Evolutionary conservation across 495 filamentous ascomycete species (phyloP).

Genomic region (Penicillium soppii): DNA sequence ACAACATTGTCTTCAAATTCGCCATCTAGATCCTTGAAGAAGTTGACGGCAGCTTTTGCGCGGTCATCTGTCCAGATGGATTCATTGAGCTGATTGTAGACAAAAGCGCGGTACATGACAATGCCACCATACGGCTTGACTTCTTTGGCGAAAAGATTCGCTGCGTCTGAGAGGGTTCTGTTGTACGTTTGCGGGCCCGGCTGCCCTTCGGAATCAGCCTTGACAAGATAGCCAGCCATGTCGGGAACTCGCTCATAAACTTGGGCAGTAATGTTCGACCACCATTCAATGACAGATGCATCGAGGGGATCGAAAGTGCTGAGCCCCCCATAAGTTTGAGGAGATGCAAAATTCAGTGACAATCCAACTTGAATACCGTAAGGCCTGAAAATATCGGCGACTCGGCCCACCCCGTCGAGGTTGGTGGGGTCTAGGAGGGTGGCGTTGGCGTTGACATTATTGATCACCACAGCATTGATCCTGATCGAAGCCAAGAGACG

Average conservation of each 20-base stretch:
- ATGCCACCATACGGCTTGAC: constrained; percentile 62
- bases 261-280: constrained; percentile 55
- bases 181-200: constrained; percentile 69
- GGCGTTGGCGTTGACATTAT: constrained; percentile 72
- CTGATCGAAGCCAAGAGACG: constrained; percentile 66
- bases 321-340: constrained; percentile 54
- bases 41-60: constrained; percentile 67
- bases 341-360: constrained; percentile 67
- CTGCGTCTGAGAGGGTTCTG: constrained; percentile 66
- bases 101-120: constrained; percentile 72
- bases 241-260: constrained; percentile 64
- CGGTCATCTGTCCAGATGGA: constrained; percentile 64
- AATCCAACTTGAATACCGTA: constrained; percentile 67
- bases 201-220: constrained; percentile 74
- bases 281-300: constrained; percentile 57
- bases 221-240: constrained; percentile 67
- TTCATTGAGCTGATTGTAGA: constrained; percentile 63
- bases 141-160: constrained; percentile 66
- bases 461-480: constrained; percentile 65
- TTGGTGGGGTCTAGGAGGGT: constrained; percentile 54
- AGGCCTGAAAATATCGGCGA: constrained; percentile 65
- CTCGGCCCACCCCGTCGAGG: constrained; percentile 57
- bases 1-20: constrained; percentile 69
- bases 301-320: constrained; percentile 66
- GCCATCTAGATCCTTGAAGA: constrained; percentile 63